A percentile compares a stretch with the other conserved stretches of the same genome.
Conservation (phyloP, 306 rosid genomes). For the barrel medic (Medicago truncatula) region DNA sequence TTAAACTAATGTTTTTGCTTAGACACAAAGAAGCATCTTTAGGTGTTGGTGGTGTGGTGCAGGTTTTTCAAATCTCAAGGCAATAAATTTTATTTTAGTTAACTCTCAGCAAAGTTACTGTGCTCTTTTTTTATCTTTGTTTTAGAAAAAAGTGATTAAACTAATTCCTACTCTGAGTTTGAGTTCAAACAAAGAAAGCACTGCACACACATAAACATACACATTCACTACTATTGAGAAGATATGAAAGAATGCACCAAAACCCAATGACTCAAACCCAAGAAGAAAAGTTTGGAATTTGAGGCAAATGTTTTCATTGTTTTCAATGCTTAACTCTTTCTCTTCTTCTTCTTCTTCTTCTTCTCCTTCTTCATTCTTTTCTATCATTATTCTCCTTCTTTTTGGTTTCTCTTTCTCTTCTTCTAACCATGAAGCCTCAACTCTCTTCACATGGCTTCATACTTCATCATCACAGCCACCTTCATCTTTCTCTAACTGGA, state of each 20-base stretch:
- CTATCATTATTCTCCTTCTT: conserved; percentile 44
- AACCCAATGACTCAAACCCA: conserved; percentile 58
- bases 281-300: conserved; percentile 61
- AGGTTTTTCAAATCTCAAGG: conserved; percentile 61
- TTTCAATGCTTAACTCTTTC: conserved; percentile 57
- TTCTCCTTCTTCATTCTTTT: conserved; percentile 43
- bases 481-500: conserved; percentile 69
- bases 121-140: conserved; percentile 29
- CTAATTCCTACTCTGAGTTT: conserved; percentile 44
- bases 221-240: conserved; percentile 42
- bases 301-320: conserved; percentile 67
- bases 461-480: conserved; percentile 51
- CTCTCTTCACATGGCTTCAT: conserved; percentile 87
- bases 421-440: conserved; percentile 69
- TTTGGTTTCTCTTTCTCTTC: conserved; percentile 52
- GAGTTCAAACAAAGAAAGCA: conserved; percentile 61
- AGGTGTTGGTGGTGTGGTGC: conserved; percentile 50
- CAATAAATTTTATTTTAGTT: conserved; percentile 43
- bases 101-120: conserved; percentile 28
- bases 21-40: conserved; percentile 56
- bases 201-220: conserved; percentile 12
- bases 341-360: conserved; percentile 46
- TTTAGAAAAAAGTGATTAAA: conserved; percentile 5
- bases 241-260: conserved; percentile 38
- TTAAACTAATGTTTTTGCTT: conserved; percentile 46